Evolutionary conservation across 2,329 filamentous ascomycete species (phyloP).

Genomic region (Paracamarosporium sp.): DNA sequence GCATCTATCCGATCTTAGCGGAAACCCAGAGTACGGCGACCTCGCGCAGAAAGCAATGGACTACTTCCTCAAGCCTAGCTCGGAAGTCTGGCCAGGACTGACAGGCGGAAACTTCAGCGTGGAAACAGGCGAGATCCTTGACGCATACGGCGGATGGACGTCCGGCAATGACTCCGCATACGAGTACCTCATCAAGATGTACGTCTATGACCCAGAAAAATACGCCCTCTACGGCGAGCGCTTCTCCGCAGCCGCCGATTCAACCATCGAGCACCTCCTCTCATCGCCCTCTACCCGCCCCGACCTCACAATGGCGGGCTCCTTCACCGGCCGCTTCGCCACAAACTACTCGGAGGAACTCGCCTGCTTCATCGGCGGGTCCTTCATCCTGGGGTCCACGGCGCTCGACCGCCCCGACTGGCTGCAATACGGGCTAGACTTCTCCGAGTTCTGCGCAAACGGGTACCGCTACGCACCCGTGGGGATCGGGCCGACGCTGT

Average conservation of each 20-base stretch:
- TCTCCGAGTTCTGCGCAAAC: constrained; percentile 29
- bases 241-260: constrained; percentile 35
- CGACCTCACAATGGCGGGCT: constrained; percentile 36
- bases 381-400: constrained; percentile 42
- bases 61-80: constrained; percentile 69
- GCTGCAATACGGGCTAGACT: constrained; percentile 37
- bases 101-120: constrained; percentile 34
- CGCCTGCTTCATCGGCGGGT: constrained; percentile 41
- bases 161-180: constrained; percentile 39
- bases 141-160: constrained; percentile 38
- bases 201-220: constrained; percentile 34
- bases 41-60: constrained; percentile 71
- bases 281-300: constrained; percentile 36
- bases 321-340: constrained; percentile 23
- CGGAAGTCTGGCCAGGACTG: constrained; percentile 35
- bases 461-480: constrained; percentile 24
- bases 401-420: constrained; percentile 27
- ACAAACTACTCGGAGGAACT: constrained; percentile 30
- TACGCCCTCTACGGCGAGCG: constrained; percentile 34
- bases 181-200: constrained; percentile 44
- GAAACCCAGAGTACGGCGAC: constrained; percentile 67
- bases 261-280: constrained; percentile 35
- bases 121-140: constrained; percentile 28
- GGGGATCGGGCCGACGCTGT: constrained; percentile 34
- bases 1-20: constrained; percentile 74